These are phyloP conservation scores for Monosporascus ibericus DNA, from an alignment of 2,329 filamentous ascomycete genomes.

Conservation along the genomic window DNA sequence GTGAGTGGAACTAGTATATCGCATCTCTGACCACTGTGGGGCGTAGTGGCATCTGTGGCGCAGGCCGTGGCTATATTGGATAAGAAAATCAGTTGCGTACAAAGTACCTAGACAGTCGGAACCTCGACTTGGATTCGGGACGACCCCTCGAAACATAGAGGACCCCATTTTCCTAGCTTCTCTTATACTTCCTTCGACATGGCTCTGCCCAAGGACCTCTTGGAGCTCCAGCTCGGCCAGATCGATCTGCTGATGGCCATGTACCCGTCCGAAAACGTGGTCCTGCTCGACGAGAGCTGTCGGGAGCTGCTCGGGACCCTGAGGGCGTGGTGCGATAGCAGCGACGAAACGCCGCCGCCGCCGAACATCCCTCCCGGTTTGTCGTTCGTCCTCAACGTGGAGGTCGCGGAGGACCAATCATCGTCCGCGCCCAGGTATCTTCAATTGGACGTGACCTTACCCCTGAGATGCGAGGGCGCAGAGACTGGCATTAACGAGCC, in stretches of 20 bases:
- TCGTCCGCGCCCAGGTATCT: conserved; percentile 9
- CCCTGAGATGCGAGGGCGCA: conserved; percentile 17
- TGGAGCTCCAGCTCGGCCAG: conserved; percentile 41
- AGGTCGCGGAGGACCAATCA: conserved; percentile 7
- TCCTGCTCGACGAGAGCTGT: conserved; percentile 20
- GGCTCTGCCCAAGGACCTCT: conserved; percentile 33
- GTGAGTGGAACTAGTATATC: no score
- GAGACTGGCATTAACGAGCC: conserved; percentile 24
- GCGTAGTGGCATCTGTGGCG: no score
- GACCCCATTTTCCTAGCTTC: no score
- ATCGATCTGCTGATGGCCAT: conserved; percentile 48
- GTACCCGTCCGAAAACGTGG: conserved; percentile 36
- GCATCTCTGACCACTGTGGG: no score
- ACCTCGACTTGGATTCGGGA: no score
- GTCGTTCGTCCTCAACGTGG: conserved; percentile 20
- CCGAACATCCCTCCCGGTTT: conserved; percentile 2
- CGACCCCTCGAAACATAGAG: no score
- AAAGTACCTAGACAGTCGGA: no score
- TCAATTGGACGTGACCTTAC: conserved; percentile 30
- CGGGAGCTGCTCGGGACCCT: conserved; percentile 1
- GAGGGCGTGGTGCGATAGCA: conserved; percentile 5
- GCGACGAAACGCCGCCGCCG: neutral
- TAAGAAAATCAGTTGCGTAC: no score
- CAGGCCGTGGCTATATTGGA: no score
- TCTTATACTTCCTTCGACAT: conserved; percentile 24